These are phyloP conservation scores for Podospora conica DNA, from an alignment of 495 filamentous ascomycete species.

Conservation along the genomic window DNA sequence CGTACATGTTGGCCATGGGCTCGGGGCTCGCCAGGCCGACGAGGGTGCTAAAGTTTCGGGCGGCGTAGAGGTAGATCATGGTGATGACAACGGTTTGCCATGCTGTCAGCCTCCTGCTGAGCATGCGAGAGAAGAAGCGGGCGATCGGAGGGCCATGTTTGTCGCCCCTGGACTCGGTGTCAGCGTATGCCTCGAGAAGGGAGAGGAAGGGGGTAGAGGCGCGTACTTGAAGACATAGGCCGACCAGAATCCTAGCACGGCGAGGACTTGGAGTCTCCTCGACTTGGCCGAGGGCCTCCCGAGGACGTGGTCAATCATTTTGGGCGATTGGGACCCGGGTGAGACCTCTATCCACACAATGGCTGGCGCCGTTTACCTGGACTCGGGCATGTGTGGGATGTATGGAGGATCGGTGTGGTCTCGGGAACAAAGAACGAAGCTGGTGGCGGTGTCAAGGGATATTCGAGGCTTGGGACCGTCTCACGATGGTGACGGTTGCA, in stretches of 20 bases:
- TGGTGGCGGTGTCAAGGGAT: background rate
- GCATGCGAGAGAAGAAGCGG: conserved; percentile 62
- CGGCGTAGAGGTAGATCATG: conserved; percentile 83
- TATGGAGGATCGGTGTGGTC: background rate
- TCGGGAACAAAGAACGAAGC: background rate
- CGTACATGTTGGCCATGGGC: conserved; percentile 90
- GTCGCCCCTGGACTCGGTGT: conserved; percentile 53
- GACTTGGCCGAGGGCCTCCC: conserved; percentile 86
- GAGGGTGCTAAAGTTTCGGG: conserved; percentile 88
- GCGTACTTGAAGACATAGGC: conserved; percentile 67
- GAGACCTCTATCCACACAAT: background rate
- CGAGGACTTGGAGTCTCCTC: conserved; percentile 86
- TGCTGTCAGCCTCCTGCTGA: conserved; percentile 60
- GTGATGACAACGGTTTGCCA: conserved; percentile 89
- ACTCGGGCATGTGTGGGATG: background rate
- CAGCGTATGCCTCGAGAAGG: background rate
- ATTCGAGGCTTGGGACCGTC: background rate
- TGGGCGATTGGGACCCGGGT: conserved; percentile 2
- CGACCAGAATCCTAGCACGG: conserved; percentile 87
- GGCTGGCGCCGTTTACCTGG: background rate
- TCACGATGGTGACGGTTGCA: background rate
- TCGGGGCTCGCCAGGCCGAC: conserved; percentile 88
- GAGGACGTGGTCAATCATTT: conserved; percentile 75
- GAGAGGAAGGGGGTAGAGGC: background rate
- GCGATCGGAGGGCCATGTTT: conserved; percentile 78